Base-by-base conservation (phyloP, 1,139 yeast species). In the Suzukiozyma palmioleophila region DNA sequence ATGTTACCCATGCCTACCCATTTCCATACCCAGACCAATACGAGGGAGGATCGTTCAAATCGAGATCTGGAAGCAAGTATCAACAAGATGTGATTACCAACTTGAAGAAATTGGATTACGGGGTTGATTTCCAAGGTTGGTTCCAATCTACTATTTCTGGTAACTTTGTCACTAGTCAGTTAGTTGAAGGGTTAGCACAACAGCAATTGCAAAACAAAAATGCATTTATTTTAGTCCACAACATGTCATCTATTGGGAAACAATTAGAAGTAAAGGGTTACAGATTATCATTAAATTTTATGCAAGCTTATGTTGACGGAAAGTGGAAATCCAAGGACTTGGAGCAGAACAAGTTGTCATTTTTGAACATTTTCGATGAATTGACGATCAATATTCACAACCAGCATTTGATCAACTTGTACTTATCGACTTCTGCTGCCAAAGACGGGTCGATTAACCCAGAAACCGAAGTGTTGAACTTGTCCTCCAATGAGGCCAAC, bases 41-140 rank as follows among this genome's bases (percentile, higher is more conserved):
- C 50, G 77, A 73, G 51, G 78, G 77, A 18, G 77, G 76, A 9
- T 71, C 78, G 5, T 73, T 76, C 55, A 66, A 70, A 44, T 69
- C 83, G 39, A 77, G 79, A 57, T 71, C 79, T 48, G 86, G 87
- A 41, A 68, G 70, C 45, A 80, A 75, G 57, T 88, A 81, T 64
- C 90, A 84, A 59, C 77, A 76, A 45, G 90, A 84, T 39, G 72
- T 84, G 54, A 69, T 83, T 49, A 76, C 76, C 39, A 75, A 77
- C 45, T 73, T 86, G 50, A 78, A 74, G 52, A 75, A 72, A 43
- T 77, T 81, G 47, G 84, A 84, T 37, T 73, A 78, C 46, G 94
- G 90, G 36, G 73, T 81, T 38, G 87, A 82, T 57, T 75, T 82
- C 49, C 78, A 83, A 49, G 96, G 96, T 28, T 88, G 90, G 90